These are phyloP conservation scores for Schoenoplectus tabernaemontani DNA, from an alignment of 202 grass and related monocot species.

Conservation along the genomic window DNA sequence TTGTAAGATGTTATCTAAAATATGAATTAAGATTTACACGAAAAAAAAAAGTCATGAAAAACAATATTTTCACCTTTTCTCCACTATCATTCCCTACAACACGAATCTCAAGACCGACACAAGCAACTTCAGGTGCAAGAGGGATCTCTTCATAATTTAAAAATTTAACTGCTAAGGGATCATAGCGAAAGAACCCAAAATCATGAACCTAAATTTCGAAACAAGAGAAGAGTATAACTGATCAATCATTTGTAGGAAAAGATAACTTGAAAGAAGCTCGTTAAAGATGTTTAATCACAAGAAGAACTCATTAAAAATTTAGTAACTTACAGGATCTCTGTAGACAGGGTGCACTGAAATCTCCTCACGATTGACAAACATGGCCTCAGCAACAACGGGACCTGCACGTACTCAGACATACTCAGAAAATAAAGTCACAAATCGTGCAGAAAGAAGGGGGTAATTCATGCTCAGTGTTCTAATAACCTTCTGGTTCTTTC, in stretches of 20 bases:
- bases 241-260: conserved; percentile 19
- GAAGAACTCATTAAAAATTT: conserved; percentile 16
- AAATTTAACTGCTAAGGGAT: conserved; percentile 91
- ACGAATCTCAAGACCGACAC: conserved; percentile 91
- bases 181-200: conserved; percentile 99
- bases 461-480: neutral
- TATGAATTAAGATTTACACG: neutral
- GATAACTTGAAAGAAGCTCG: neutral
- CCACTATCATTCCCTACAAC: conserved; percentile 99
- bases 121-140: conserved; percentile 81
- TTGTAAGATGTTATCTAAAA: conserved; percentile 8
- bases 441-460: neutral
- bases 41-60: neutral
- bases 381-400: conserved; percentile 93
- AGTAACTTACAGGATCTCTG: conserved; percentile 79
- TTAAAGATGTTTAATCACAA: neutral
- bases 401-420: conserved; percentile 31
- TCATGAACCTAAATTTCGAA: conserved; percentile 80
- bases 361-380: conserved; percentile 98
- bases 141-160: conserved; percentile 77
- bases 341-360: conserved; percentile 81
- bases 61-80: conserved; percentile 61
- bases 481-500: neutral
- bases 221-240: conserved; percentile 2
- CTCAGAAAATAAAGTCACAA: neutral